Conservation (phyloP, 768 basidiomycete genomes). For the Phylloporus sp. region DNA sequence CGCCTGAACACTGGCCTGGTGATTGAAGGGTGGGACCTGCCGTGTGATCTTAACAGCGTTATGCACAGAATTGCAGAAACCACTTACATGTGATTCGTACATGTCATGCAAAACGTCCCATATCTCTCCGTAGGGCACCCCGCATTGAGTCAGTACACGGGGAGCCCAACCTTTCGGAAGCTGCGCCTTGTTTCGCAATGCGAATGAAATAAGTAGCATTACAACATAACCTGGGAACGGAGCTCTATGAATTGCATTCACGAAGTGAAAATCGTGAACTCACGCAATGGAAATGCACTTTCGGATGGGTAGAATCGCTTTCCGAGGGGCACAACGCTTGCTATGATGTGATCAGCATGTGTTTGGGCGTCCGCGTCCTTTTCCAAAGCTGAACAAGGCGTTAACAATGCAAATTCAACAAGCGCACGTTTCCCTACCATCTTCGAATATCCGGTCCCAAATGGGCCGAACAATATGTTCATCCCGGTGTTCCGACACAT, state of each 20-base stretch:
- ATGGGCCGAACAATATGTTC: constrained; percentile 76
- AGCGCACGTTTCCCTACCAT: constrained; percentile 46
- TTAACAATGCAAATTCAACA: constrained; percentile 6
- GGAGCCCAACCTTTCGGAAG: constrained; percentile 81
- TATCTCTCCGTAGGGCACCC: constrained; percentile 74
- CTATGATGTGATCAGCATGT: constrained; percentile 60
- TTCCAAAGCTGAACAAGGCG: constrained; percentile 42
- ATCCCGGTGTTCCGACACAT: constrained; percentile 91
- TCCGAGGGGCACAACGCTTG: constrained; percentile 66
- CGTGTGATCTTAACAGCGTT: constrained; percentile 1
- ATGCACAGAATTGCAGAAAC: constrained; percentile 4
- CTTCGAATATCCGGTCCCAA: constrained; percentile 85
- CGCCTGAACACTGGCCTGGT: constrained; percentile 72
- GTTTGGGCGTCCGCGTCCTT: constrained; percentile 51
- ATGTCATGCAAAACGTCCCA: constrained; percentile 85
- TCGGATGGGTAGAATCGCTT: constrained; percentile 90
- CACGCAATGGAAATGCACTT: constrained; percentile 84
- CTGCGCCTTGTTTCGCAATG: constrained; percentile 52
- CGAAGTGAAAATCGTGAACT: constrained; percentile 24
- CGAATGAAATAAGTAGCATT: constrained; percentile 71
- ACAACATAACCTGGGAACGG: constrained; percentile 62
- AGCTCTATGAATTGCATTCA: neutral
- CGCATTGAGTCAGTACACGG: constrained; percentile 72
- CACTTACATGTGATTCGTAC: constrained; percentile 79
- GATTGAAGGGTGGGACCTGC: constrained; percentile 81